Evolutionary conservation across 1,139 yeast genomes (phyloP).

Genomic region (Pichia sp.): DNA sequence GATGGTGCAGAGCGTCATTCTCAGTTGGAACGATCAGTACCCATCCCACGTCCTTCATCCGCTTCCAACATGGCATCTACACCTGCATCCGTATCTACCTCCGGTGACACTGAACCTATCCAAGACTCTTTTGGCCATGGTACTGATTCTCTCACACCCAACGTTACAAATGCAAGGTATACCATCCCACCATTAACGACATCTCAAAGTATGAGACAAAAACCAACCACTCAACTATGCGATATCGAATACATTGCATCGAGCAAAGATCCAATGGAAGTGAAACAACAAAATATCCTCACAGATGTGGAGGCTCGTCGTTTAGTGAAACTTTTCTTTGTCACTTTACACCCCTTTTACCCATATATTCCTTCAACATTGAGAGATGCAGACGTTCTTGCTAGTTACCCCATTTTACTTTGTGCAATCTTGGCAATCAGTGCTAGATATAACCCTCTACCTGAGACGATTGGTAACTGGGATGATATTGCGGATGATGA

Average conservation of each 20-base stretch:
- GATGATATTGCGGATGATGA: constrained; percentile 16
- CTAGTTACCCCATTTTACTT: constrained; percentile 72
- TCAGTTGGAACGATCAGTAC: constrained; percentile 31
- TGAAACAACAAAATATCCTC: constrained; percentile 29
- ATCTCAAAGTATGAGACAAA: constrained; percentile 45
- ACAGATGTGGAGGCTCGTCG: constrained; percentile 61
- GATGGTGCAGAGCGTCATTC: constrained; percentile 55
- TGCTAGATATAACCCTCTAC: constrained; percentile 62
- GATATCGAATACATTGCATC: constrained; percentile 60
- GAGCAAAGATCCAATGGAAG: constrained; percentile 27
- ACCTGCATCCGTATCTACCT: too few relatives aligned
- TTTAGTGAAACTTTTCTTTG: constrained; percentile 59
- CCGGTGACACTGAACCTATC: constrained; percentile 14
- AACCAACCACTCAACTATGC: constrained; percentile 43
- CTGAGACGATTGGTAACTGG: constrained; percentile 21
- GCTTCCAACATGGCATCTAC: too few relatives aligned
- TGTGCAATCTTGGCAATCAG: constrained; percentile 78
- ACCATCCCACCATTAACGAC: constrained; percentile 42
- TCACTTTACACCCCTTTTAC: constrained; percentile 81
- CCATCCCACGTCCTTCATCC: constrained; percentile 6
- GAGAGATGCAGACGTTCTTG: constrained; percentile 57
- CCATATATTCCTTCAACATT: constrained; percentile 77
- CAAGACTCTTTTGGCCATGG: constrained; percentile 25
- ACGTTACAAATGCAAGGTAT: constrained; percentile 21
- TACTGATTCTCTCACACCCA: constrained; percentile 19